Percentiles rank a stretch among this genome's conserved stretches.
Evolutionary conservation across 1,284 basidiomycete species (phyloP).

Genomic region (Coniferiporia weirii): DNA sequence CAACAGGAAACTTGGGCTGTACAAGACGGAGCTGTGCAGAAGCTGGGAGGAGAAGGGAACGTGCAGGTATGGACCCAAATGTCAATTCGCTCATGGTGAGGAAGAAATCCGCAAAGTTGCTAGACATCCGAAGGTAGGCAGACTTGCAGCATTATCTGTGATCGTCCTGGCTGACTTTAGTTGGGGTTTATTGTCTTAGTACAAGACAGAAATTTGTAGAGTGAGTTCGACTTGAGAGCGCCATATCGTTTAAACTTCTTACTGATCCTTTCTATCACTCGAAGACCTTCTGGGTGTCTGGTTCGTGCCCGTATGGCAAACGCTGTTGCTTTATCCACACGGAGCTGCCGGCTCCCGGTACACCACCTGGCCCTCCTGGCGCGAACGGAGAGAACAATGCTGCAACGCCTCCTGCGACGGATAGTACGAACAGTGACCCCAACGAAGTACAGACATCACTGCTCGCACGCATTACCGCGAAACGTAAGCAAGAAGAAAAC

Average conservation of each 20-base stretch:
- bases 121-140: slow-evolving; percentile 77
- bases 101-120: slow-evolving; percentile 77
- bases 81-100: slow-evolving; percentile 88
- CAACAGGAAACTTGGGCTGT: slow-evolving; percentile 81
- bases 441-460: slow-evolving; percentile 66
- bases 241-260: slow-evolving; percentile 12
- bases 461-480: slow-evolving; percentile 65
- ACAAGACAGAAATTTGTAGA: slow-evolving; percentile 89
- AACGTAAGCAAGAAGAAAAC: slow-evolving; percentile 46
- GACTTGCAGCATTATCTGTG: slow-evolving; percentile 4
- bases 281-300: slow-evolving; percentile 87
- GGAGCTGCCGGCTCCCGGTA: slow-evolving; percentile 61
- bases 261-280: slow-evolving; percentile 17
- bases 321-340: slow-evolving; percentile 89
- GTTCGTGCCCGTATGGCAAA: slow-evolving; percentile 86
- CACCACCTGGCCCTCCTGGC: slow-evolving; percentile 45
- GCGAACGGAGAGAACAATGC: slow-evolving; percentile 24
- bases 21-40: slow-evolving; percentile 89
- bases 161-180: not conserved
- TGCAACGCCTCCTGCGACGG: slow-evolving; percentile 43
- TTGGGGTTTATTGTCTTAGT: slow-evolving; percentile 36
- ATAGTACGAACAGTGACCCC: slow-evolving; percentile 70
- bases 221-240: slow-evolving; percentile 36
- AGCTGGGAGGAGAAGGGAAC: slow-evolving; percentile 91
- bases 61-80: slow-evolving; percentile 84